Base-by-base conservation (phyloP, 805 yeast species). In the Metschnikowia corniflorae region DNA sequence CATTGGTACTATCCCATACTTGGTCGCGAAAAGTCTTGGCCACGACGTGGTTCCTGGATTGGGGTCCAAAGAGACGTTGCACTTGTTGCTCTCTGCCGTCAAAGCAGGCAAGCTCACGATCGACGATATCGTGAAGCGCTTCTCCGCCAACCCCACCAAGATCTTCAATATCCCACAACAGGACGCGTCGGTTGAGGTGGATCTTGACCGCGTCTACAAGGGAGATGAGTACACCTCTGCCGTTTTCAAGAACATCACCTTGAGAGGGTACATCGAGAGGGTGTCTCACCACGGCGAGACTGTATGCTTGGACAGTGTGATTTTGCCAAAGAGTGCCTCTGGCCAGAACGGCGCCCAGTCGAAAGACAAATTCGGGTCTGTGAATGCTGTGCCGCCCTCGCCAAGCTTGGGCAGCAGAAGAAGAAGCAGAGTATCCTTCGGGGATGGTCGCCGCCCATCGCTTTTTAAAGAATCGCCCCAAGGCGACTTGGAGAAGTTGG, bases 191-290 rank as follows among this genome's bases (percentile, higher is more conserved):
- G 81, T 91, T 50, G 96, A 88, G 61, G 65, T 91, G 42, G 94
- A 88, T 57, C 63, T 86, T 49, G 96, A 88, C 63, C 79, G 94
- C 61, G 58, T 67, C 13, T 60, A 65, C 35, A 19, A 22, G 28
- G 46, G 48, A 10, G 42, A 41, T 30, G 44, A 40, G 27, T 35
- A 42, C 29, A 33, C 42, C 13, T 52, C 68, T n/a, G 62, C 75
- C 8, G 51, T 68, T 41, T 75, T 79, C 43, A 68, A 65, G 40
- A 74, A 73, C 44, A 52, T 56, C 47, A 66, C 68, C 35, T 69
- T 86, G 55, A 73, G 68, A 43, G 97, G 97, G 45, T 81, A 87
- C 54, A 83, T 91, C 55, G 95, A 88, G 63, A 78, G 97, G 62
- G 97, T 91, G 33, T 74, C 80, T 49, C 69, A 85, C 60, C 77